These are phyloP conservation scores for Neurospora crassa DNA, from an alignment of 2,329 filamentous ascomycete species.

Conservation along the genomic window DNA sequence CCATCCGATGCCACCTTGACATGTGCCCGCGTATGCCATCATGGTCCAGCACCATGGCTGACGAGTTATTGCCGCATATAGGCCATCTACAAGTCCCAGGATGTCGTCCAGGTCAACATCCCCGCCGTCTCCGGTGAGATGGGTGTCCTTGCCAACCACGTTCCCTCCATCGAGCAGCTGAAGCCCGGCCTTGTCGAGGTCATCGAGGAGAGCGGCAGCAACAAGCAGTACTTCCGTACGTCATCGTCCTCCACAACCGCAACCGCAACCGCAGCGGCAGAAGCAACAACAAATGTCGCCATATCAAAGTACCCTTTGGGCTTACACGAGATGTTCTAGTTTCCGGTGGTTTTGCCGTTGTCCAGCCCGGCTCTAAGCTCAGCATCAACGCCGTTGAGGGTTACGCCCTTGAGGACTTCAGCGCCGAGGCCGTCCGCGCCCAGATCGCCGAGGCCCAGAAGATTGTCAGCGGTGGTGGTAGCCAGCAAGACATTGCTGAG, in stretches of 20 bases:
- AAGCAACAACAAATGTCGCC: not conserved
- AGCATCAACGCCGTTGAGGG: conserved; percentile 99
- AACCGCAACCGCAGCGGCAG: not conserved
- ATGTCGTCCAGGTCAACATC: conserved; percentile 93
- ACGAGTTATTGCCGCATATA: conserved; percentile 46
- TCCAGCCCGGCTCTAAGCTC: conserved; percentile 87
- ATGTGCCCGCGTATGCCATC: conserved; percentile 14
- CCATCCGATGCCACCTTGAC: conserved; percentile 6
- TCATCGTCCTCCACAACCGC: conserved; percentile 18
- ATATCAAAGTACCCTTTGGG: not conserved
- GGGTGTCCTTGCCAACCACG: conserved; percentile 98
- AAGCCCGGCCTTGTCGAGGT: conserved; percentile 94
- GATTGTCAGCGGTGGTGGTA: conserved; percentile 80
- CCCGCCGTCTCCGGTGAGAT: conserved; percentile 97
- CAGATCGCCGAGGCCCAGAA: conserved; percentile 95
- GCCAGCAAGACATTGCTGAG: conserved; percentile 96
- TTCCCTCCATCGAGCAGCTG: conserved; percentile 97
- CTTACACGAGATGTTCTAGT: conserved; percentile 42
- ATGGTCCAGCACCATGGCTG: conserved; percentile 9
- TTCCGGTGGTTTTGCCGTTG: conserved; percentile 91
- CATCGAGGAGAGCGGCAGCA: conserved; percentile 78
- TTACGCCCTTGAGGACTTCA: conserved; percentile 92
- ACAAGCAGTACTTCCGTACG: conserved; percentile 98
- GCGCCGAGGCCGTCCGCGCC: conserved; percentile 74
- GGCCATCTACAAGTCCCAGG: conserved; percentile 60